Evolutionary conservation across 805 yeast species (phyloP).

Genomic region (Monosporozyma unispora): DNA sequence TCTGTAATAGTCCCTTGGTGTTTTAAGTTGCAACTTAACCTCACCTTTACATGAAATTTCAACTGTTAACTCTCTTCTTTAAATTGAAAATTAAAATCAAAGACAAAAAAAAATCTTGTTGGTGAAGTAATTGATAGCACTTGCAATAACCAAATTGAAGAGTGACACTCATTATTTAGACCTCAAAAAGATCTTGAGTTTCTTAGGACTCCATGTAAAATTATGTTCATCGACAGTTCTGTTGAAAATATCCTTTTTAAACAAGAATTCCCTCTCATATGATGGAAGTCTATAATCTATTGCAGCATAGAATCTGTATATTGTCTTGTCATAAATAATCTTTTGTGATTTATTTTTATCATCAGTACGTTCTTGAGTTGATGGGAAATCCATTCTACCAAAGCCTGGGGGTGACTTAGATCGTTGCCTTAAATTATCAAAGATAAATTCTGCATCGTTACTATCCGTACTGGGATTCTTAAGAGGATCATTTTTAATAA

Average conservation of each 20-base stretch:
- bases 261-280: conserved; percentile 34
- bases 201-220: conserved; percentile 26
- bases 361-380: conserved; percentile 39
- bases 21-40: too few relatives aligned
- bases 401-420: conserved; percentile 50
- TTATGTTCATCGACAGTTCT: conserved; percentile 27
- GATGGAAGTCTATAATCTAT: conserved; percentile 28
- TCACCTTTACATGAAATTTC: too few relatives aligned
- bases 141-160: not conserved
- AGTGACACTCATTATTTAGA: not conserved
- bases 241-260: conserved; percentile 37
- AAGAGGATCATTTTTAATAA: not conserved
- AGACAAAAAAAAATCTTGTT: not conserved
- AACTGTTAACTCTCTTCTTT: too few relatives aligned
- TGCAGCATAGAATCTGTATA: conserved; percentile 38
- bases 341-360: conserved; percentile 32
- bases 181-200: conserved; percentile 18
- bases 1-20: too few relatives aligned
- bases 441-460: conserved; percentile 15
- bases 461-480: conserved; percentile 8
- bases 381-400: conserved; percentile 51
- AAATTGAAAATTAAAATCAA: not conserved
- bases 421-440: conserved; percentile 28
- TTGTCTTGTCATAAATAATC: conserved; percentile 33
- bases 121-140: not conserved